These are phyloP conservation scores for Prunus fruticosa DNA, from an alignment of 306 rosid species.

Conservation along the genomic window DNA sequence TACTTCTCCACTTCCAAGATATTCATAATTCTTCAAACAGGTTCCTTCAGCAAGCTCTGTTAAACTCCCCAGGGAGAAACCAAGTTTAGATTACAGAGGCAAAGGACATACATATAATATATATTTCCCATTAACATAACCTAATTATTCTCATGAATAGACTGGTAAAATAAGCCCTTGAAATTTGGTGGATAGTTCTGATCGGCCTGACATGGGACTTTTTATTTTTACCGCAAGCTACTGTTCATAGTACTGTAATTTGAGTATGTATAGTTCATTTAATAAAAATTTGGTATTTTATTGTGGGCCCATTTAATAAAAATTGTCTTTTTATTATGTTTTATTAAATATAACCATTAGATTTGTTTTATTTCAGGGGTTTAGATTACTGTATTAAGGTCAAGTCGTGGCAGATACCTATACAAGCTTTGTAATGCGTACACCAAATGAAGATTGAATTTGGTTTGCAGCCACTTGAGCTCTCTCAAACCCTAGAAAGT, in stretches of 20 bases:
- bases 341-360: not conserved
- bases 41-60: conserved; percentile 95
- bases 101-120: conserved; percentile 1
- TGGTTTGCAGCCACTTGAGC: not conserved
- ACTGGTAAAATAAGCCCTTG: not conserved
- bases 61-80: conserved; percentile 29
- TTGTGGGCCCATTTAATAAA: not conserved
- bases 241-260: too few relatives aligned
- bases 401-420: not conserved
- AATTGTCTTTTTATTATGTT: not conserved
- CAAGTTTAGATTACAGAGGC: conserved; percentile 15
- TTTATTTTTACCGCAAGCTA: too few relatives aligned
- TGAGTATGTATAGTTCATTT: too few relatives aligned
- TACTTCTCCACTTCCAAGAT: conserved; percentile 80
- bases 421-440: not conserved
- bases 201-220: too few relatives aligned
- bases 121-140: not conserved
- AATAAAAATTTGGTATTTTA: too few relatives aligned
- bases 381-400: not conserved
- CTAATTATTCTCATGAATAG: not conserved
- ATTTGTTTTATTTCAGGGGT: not conserved
- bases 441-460: not conserved
- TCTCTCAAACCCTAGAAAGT: not conserved
- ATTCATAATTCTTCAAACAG: conserved; percentile 89
- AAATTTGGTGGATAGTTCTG: not conserved